Percentiles rank a stretch among this genome's conserved stretches.
Evolutionary conservation across 768 basidiomycete species (phyloP).

Genomic region (Mycena olivaceomarginata): DNA sequence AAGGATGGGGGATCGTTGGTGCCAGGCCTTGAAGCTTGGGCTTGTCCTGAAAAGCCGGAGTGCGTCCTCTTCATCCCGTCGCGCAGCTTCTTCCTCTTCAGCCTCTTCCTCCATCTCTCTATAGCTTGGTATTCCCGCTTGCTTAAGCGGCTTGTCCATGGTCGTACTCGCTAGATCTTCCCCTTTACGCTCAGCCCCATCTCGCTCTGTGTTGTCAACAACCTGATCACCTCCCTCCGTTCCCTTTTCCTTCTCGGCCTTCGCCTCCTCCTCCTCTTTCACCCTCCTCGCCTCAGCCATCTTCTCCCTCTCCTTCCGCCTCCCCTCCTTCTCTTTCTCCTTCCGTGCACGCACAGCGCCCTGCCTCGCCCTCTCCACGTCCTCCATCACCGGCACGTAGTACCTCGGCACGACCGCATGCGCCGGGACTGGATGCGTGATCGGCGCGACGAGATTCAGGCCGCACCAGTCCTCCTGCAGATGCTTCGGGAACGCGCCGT

Average conservation of each 20-base stretch:
- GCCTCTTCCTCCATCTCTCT: no score
- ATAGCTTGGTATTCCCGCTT: no score
- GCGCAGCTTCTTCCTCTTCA: neutral
- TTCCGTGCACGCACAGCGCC: constrained; percentile 3
- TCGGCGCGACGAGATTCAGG: constrained; percentile 37
- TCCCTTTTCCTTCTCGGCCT: neutral
- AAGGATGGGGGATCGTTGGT: constrained; percentile 30
- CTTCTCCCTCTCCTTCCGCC: constrained; percentile 1
- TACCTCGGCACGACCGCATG: constrained; percentile 36
- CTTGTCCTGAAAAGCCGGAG: constrained; percentile 4
- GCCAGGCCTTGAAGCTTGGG: constrained; percentile 17
- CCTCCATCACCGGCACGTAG: constrained; percentile 38
- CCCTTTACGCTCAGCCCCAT: neutral
- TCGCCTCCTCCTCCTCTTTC: constrained; percentile 7
- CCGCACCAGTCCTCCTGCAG: constrained; percentile 35
- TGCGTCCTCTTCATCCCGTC: no score
- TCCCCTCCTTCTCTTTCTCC: constrained; percentile 9
- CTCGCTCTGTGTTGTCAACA: neutral
- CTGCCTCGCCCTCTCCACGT: constrained; percentile 34
- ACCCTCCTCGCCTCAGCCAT: neutral
- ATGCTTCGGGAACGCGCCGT: constrained; percentile 44
- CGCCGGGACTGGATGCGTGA: constrained; percentile 36
- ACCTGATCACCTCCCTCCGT: neutral
- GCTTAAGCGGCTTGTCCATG: no score
- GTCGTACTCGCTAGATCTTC: no score